phyloP scores from a whole-genome alignment of 2,329 filamentous ascomycete genomes.

The Lachnellula willkommii region DNA sequence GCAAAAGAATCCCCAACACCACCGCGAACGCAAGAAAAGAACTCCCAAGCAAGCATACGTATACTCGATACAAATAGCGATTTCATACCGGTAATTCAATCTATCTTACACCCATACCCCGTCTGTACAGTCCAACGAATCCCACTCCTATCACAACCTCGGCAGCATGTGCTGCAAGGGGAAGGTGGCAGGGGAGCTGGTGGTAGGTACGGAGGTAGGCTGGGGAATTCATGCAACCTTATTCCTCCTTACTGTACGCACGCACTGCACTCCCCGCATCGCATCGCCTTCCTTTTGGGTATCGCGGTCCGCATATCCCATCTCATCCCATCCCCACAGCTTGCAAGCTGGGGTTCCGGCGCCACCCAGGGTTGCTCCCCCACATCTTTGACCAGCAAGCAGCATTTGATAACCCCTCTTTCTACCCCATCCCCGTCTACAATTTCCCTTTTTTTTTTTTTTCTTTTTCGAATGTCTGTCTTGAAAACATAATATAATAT shows the following conservation, averaged over 20 bases:
- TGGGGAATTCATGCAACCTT: background rate
- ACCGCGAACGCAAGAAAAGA: too few relatives aligned
- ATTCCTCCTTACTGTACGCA: background rate
- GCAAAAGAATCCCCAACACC: too few relatives aligned
- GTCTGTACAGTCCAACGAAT: too few relatives aligned
- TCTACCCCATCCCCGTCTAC: background rate
- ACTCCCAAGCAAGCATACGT: too few relatives aligned
- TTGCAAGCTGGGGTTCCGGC: background rate
- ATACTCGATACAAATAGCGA: too few relatives aligned
- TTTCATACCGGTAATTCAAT: too few relatives aligned
- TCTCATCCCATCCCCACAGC: background rate
- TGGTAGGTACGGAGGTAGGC: too few relatives aligned
- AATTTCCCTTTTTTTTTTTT: background rate
- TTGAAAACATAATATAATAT: too few relatives aligned
- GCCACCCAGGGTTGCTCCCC: background rate
- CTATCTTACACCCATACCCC: too few relatives aligned
- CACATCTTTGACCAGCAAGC: background rate
- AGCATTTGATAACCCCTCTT: background rate
- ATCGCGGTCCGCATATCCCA: background rate
- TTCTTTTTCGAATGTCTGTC: background rate
- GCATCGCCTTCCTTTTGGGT: background rate
- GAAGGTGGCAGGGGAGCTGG: background rate
- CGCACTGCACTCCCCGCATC: background rate
- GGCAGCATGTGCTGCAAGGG: background rate
- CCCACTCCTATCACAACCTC: background rate